Conservation (phyloP, 345 rosid species). For the Rhodamnia argentea region DNA sequence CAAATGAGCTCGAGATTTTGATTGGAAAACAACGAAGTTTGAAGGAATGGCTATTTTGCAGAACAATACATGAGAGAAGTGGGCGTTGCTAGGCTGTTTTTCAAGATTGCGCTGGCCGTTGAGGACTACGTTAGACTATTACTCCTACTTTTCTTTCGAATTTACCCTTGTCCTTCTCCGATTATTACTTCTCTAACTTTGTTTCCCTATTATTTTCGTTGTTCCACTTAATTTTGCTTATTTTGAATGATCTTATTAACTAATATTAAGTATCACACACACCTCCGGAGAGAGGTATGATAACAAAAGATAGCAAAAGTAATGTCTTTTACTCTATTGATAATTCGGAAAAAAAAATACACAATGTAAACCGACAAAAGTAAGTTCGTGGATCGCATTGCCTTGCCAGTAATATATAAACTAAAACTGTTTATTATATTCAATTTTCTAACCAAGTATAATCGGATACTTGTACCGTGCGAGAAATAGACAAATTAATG, state of each 20-base stretch:
- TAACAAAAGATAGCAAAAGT: fast-evolving
- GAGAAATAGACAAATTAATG: too few species aligned
- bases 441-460: neutral
- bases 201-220: neutral
- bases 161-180: neutral
- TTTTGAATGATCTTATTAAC: neutral
- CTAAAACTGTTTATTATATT: neutral
- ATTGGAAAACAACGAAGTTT: too few species aligned
- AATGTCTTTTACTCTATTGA: neutral
- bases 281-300: neutral
- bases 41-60: neutral
- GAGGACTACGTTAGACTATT: neutral
- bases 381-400: neutral
- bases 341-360: neutral
- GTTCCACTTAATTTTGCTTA: neutral
- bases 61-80: neutral
- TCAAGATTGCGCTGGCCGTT: neutral
- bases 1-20: too few species aligned
- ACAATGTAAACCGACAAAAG: neutral
- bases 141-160: neutral
- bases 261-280: neutral
- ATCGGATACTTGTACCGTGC: neutral
- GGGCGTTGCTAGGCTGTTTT: neutral
- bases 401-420: neutral
- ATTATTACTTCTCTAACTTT: neutral